phyloP scores from a whole-genome alignment of 768 basidiomycete species.

The Leccinum fibrillosum region DNA sequence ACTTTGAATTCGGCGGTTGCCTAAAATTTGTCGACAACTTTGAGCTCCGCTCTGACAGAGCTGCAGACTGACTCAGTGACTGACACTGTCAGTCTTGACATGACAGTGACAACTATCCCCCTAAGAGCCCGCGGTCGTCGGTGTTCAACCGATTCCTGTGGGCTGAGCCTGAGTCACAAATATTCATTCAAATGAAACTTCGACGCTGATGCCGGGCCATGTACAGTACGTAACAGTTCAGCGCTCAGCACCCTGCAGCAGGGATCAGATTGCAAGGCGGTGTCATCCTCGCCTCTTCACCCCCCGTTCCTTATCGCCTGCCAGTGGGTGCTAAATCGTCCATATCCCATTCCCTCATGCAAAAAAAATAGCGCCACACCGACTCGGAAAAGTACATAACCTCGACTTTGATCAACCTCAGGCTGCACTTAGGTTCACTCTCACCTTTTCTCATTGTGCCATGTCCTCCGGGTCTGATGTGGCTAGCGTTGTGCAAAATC shows the following conservation, averaged over 20 bases:
- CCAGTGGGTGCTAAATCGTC: background rate
- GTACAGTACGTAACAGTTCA: background rate
- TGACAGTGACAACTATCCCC: background rate
- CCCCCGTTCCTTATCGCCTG: background rate
- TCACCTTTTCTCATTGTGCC: background rate
- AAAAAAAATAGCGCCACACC: background rate
- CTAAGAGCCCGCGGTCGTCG: background rate
- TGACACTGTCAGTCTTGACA: background rate
- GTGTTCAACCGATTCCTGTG: background rate
- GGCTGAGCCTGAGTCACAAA: too few species aligned
- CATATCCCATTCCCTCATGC: background rate
- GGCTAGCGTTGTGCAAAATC: background rate
- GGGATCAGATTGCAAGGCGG: background rate
- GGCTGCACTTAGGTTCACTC: background rate
- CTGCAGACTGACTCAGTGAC: too few species aligned
- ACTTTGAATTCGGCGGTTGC: background rate
- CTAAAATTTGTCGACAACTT: background rate
- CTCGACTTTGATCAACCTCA: background rate
- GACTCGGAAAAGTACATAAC: background rate
- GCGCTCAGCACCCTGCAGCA: background rate
- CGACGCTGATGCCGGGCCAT: background rate
- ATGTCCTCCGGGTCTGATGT: slow-evolving; percentile 1
- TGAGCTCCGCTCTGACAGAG: background rate
- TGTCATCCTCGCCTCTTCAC: background rate
- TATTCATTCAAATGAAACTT: background rate